These are phyloP conservation scores for Halophytophthora batemanensis DNA, from an alignment of 352 stramenopile species.

Conservation along the genomic window DNA sequence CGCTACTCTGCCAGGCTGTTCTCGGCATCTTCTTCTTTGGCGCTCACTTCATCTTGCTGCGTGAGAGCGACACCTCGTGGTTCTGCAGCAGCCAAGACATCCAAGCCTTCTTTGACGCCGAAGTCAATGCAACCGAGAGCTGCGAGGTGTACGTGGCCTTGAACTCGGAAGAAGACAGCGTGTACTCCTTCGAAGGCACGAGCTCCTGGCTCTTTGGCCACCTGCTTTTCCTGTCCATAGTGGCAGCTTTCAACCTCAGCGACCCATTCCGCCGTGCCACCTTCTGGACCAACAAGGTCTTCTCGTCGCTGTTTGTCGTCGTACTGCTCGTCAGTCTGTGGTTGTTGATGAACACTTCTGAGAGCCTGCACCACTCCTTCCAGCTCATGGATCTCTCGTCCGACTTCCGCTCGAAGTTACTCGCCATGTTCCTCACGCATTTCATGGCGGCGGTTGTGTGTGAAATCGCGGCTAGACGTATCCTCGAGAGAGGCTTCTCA, in stretches of 20 bases:
- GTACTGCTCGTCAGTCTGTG: slow-evolving; percentile 42
- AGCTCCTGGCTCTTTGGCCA: slow-evolving; percentile 60
- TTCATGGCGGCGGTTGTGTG: slow-evolving; percentile 20
- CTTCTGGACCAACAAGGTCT: slow-evolving; percentile 48
- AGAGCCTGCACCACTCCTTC: slow-evolving; percentile 34
- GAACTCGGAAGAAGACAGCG: slow-evolving; percentile 28
- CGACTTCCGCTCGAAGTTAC: slow-evolving; percentile 37
- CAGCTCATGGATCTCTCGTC: slow-evolving; percentile 41
- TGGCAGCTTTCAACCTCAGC: slow-evolving; percentile 49
- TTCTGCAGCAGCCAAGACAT: slow-evolving; percentile 42
- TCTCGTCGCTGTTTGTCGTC: slow-evolving; percentile 23
- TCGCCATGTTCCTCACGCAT: slow-evolving; percentile 40
- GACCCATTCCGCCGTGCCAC: slow-evolving; percentile 40
- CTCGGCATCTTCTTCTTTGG: slow-evolving; percentile 54
- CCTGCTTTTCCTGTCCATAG: slow-evolving; percentile 48
- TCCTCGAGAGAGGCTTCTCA: slow-evolving; percentile 13
- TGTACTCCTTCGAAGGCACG: slow-evolving; percentile 44
- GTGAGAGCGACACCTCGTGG: slow-evolving; percentile 30
- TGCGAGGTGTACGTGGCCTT: slow-evolving; percentile 40
- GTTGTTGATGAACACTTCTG: slow-evolving; percentile 44
- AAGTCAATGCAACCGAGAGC: slow-evolving; percentile 15
- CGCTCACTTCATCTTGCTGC: slow-evolving; percentile 23
- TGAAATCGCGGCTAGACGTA: slow-evolving; percentile 25
- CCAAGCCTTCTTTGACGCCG: slow-evolving; percentile 16
- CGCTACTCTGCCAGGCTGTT: slow-evolving; percentile 42